Evolutionary conservation across 2,329 filamentous ascomycete species (phyloP).

Genomic region (Botrytis medusae): DNA sequence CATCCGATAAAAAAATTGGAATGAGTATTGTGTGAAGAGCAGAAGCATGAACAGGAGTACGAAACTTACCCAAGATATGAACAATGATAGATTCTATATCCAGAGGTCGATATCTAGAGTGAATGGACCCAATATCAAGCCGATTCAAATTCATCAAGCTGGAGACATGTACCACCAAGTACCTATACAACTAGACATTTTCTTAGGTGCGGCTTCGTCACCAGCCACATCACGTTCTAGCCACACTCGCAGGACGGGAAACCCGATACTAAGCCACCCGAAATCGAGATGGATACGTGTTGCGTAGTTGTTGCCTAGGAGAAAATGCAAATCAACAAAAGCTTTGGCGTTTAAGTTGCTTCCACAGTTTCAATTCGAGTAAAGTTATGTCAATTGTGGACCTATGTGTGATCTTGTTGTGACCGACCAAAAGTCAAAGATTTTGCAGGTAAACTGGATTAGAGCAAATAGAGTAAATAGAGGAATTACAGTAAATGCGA

Average conservation of each 20-base stretch:
- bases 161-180: neutral
- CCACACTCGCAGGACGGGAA: neutral
- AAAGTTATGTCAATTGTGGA: slow-evolving; percentile 5
- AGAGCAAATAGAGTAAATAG: neutral
- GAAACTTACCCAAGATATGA: neutral
- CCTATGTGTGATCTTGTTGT: neutral
- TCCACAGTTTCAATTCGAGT: neutral
- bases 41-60: neutral
- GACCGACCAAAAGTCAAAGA: neutral
- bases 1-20: neutral
- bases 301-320: slow-evolving; percentile 12
- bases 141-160: neutral
- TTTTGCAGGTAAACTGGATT: neutral
- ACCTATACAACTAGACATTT: neutral
- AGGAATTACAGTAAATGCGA: neutral
- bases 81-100: no score
- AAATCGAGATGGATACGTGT: neutral
- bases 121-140: neutral
- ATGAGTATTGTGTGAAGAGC: neutral
- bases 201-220: neutral
- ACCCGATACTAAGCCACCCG: neutral
- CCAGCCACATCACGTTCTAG: neutral
- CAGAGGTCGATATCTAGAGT: neutral
- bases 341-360: neutral
- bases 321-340: slow-evolving; percentile 10